Base-by-base conservation (phyloP, 1,139 yeast genomes). In the Diutina rugosa region DNA sequence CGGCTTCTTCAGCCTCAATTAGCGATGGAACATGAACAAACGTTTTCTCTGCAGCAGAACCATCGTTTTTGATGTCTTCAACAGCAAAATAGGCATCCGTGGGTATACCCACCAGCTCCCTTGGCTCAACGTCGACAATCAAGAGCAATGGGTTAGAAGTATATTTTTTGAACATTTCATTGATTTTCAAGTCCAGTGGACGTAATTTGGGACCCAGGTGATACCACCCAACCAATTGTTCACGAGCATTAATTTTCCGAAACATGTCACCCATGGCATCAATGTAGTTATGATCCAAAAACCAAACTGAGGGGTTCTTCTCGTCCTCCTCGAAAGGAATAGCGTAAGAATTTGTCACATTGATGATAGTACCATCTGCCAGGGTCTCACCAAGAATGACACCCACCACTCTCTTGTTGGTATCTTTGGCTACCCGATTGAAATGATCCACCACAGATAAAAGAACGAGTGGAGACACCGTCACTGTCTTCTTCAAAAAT, bases 221-320 rank as follows among this genome's bases (percentile, higher is more conserved):
- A 68, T 95, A 95, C 99, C 99, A 95, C 10, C 99, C 99, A 69
- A 95, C 85, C 58, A 95, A 78, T 69, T 84, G 88, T 69, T 95
- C 99, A 72, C 89, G 90, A 32, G 99, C 99, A 73, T 91, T 93
- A 67, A 93, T 93, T 71, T 95, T 93, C 69, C 88, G 90, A 72
- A 90, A 93, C 99, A 95, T 95, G 63, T 90, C 97, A 61, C 93
- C 87, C 99, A 95, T 95, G 57, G 89, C 81, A 66, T 93, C 99
- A 60, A 95, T 90, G 68, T 85, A 95, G 68, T 95, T 93, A 72
- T 95, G 99, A 68, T 95, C 99, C 65, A 95, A 76, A 66, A 93
- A 95, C 98, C 99, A 95, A 55, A 95, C 97, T n/a, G 84, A 84
- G 2, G 96, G 81, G 69, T 90, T 88, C 70, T 84, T 87, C 56